Evolutionary conservation across 352 stramenopile species (phyloP).

Genomic region (Pythium brassicae): DNA sequence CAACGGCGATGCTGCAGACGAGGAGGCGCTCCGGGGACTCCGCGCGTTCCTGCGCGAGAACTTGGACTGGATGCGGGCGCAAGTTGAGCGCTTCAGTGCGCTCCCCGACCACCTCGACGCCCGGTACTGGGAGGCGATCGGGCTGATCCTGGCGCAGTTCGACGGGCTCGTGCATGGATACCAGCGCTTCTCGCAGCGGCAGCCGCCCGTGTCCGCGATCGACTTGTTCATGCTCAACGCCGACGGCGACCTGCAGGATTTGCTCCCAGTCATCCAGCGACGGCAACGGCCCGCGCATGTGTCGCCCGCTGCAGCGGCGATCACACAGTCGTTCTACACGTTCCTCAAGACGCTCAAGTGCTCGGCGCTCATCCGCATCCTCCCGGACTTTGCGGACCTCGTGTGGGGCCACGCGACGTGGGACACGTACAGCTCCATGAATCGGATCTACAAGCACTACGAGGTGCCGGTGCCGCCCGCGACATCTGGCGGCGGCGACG

Average conservation of each 20-base stretch:
- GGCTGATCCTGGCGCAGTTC: conserved; percentile 38
- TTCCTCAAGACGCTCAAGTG: conserved; percentile 64
- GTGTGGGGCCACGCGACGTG: conserved; percentile 70
- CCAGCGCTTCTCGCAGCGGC: conserved; percentile 16
- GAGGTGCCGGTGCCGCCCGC: conserved; percentile 42
- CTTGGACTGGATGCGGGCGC: conserved; percentile 36
- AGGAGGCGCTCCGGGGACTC: conserved; percentile 21
- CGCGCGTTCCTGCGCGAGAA: conserved; percentile 39
- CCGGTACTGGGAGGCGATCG: conserved; percentile 33
- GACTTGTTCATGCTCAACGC: conserved; percentile 56
- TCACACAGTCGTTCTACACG: conserved; percentile 29
- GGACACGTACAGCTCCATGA: conserved; percentile 68
- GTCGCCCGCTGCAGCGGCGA: background rate
- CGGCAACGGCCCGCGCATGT: conserved; percentile 3
- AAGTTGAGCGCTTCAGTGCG: conserved; percentile 22
- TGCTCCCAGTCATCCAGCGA: conserved; percentile 33
- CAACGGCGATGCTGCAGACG: conserved; percentile 24
- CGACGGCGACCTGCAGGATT: conserved; percentile 46
- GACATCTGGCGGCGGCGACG: background rate
- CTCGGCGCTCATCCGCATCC: conserved; percentile 66
- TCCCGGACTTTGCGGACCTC: conserved; percentile 51
- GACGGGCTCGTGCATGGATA: conserved; percentile 50
- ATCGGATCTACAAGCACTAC: conserved; percentile 80
- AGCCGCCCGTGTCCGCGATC: conserved; percentile 20
- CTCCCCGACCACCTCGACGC: conserved; percentile 14